Conservation (phyloP, 257 asterid species). For the Solanum okadae region DNA sequence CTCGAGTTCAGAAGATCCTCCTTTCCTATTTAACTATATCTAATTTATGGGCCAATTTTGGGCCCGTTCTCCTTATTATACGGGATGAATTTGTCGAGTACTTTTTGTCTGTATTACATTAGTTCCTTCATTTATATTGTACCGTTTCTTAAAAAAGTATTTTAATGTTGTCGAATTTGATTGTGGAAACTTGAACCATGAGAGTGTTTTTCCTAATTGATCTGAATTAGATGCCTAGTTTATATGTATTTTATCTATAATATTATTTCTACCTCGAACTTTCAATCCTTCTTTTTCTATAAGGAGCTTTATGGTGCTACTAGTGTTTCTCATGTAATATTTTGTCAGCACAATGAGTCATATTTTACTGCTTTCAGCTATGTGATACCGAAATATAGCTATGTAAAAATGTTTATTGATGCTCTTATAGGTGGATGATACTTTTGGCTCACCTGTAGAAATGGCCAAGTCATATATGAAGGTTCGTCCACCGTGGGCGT, state of each 20-base stretch:
- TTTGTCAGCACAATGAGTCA: background rate
- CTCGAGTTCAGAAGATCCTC: background rate
- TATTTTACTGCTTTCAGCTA: background rate
- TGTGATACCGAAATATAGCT: background rate
- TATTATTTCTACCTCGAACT: background rate
- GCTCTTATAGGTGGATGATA: conserved; percentile 38
- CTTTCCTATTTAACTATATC: background rate
- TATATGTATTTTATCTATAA: background rate
- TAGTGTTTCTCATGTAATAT: background rate
- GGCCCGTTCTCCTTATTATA: background rate
- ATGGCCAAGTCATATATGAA: conserved; percentile 72
- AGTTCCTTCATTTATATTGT: background rate
- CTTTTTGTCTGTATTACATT: background rate
- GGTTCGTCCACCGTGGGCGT: conserved; percentile 69
- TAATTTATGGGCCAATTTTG: background rate
- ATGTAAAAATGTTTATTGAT: background rate
- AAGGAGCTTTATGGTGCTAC: background rate
- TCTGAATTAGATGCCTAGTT: background rate
- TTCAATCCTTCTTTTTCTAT: background rate
- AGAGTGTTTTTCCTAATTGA: background rate
- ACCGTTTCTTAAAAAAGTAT: background rate
- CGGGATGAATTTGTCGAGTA: background rate
- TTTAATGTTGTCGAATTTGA: background rate
- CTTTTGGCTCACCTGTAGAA: conserved; percentile 63
- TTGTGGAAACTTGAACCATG: background rate